Conservation (phyloP, 164 flowering plant genomes). For the Nymphaea colorata region DNA sequence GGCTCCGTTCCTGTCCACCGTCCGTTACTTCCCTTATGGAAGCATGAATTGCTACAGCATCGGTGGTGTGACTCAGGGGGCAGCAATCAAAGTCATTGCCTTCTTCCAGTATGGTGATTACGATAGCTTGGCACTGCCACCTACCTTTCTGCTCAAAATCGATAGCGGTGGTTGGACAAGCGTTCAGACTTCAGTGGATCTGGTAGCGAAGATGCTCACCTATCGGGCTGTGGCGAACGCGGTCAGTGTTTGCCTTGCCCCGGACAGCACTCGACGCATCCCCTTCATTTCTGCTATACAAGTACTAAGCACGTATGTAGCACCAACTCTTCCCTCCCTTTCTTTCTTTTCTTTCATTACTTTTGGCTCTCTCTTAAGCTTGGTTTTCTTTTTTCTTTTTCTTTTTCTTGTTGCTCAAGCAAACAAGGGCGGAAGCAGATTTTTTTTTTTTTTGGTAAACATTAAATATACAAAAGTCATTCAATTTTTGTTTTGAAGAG, state of each 20-base stretch:
- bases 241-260: neutral
- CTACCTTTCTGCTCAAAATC: neutral
- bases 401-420: too few relatives aligned
- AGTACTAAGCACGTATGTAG: too few relatives aligned
- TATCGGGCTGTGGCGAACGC: neutral
- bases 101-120: neutral
- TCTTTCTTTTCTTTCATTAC: too few relatives aligned
- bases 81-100: neutral
- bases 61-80: neutral
- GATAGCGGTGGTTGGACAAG: too few relatives aligned
- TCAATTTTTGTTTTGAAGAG: too few relatives aligned
- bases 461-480: too few relatives aligned
- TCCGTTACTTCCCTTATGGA: neutral
- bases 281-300: neutral
- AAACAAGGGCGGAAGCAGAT: too few relatives aligned
- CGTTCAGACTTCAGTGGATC: neutral
- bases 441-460: too few relatives aligned
- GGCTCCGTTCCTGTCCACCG: neutral
- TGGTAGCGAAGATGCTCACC: neutral
- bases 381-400: too few relatives aligned
- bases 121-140: neutral
- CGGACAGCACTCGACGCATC: neutral
- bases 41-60: neutral
- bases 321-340: too few relatives aligned
- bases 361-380: too few relatives aligned